Conservation (phyloP, 371 early-diverging fungal species). For the Dichotomocladium elegans region DNA sequence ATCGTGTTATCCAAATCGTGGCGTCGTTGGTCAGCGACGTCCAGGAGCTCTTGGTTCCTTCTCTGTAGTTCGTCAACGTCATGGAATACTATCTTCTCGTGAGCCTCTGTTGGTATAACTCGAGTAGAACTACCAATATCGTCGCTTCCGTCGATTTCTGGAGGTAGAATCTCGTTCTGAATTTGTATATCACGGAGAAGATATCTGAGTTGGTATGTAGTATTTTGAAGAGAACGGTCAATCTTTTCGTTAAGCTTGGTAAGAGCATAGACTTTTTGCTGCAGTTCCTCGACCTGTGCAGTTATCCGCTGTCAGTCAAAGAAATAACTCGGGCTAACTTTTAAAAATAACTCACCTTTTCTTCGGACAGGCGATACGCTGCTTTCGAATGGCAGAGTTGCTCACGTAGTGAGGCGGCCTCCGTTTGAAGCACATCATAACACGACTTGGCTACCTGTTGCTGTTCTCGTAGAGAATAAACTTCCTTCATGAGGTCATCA, state of each 20-base stretch:
- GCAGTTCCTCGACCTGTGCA: neutral
- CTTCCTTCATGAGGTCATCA: neutral
- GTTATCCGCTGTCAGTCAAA: neutral
- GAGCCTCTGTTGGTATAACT: neutral
- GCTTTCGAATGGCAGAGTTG: neutral
- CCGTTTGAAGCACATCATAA: too few species aligned
- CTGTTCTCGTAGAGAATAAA: neutral
- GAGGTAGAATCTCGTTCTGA: slow-evolving; percentile 9
- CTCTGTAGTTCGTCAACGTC: slow-evolving; percentile 12
- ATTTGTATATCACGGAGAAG: slow-evolving; percentile 13
- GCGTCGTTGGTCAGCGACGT: neutral
- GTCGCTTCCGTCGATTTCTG: slow-evolving; percentile 4
- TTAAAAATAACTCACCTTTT: neutral
- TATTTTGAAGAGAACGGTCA: slow-evolving; percentile 1
- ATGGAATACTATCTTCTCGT: slow-evolving; percentile 12
- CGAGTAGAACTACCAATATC: slow-evolving; percentile 3
- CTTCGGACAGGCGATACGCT: neutral
- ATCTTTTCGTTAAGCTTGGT: neutral
- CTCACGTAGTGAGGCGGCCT: neutral
- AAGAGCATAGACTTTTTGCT: neutral
- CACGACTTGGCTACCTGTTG: too few species aligned
- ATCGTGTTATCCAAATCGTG: neutral
- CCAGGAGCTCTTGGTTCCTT: slow-evolving; percentile 12
- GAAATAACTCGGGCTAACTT: neutral
- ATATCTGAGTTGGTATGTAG: slow-evolving; percentile 16